Conservation (phyloP, 169 alveolate genomes). For the Toxoplasma gondii region DNA sequence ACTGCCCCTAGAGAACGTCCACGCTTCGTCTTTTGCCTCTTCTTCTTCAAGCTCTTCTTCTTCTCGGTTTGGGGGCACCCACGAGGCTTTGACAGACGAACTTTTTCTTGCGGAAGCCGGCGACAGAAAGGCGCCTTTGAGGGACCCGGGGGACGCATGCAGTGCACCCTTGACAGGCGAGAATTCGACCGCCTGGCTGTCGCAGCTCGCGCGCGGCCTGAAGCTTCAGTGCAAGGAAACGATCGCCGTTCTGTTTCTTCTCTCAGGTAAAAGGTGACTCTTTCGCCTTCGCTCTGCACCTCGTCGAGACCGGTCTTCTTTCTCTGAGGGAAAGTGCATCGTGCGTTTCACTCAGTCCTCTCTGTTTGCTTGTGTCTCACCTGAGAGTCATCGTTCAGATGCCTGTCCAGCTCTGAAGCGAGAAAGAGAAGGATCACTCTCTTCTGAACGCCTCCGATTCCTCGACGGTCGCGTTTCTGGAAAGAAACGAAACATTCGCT, state of each 20-base stretch:
- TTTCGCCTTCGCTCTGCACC: too few species aligned
- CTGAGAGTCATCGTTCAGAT: too few species aligned
- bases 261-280: not conserved
- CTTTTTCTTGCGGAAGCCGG: not conserved
- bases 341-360: too few species aligned
- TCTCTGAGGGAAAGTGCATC: too few species aligned
- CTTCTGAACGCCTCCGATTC: too few species aligned
- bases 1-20: not conserved
- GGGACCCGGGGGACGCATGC: not conserved
- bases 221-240: not conserved
- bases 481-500: too few species aligned
- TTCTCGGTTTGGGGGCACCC: not conserved
- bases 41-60: not conserved
- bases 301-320: too few species aligned
- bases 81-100: not conserved
- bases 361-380: too few species aligned
- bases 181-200: not conserved
- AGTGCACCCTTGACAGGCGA: not conserved
- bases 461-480: too few species aligned
- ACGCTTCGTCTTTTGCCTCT: not conserved
- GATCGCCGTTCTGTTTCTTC: not conserved
- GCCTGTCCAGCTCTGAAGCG: too few species aligned
- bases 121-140: not conserved
- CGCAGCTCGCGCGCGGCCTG: not conserved
- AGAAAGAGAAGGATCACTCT: too few species aligned